Conservation (phyloP, 306 rosid species). For the Prunus fruticosa region DNA sequence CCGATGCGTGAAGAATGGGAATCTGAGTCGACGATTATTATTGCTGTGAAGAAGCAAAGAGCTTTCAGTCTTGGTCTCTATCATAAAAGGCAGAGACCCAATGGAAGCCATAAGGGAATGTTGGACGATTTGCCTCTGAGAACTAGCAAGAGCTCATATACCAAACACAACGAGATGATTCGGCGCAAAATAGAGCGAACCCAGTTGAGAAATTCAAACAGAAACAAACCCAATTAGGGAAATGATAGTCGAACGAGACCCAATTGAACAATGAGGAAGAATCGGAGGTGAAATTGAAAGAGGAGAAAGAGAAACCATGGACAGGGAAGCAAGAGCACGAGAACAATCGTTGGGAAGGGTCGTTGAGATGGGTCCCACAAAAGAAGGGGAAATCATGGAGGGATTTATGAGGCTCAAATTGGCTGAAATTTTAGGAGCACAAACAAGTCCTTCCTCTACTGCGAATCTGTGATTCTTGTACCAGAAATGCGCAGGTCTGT, state of each 20-base stretch:
- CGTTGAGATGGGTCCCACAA: slow-evolving; percentile 15
- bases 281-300: not conserved
- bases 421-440: not conserved
- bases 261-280: not conserved
- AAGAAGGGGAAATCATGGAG: not conserved
- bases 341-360: not conserved
- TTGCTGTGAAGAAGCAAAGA: slow-evolving; percentile 34
- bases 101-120: slow-evolving; percentile 48
- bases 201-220: slow-evolving; percentile 34
- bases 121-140: slow-evolving; percentile 1
- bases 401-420: slow-evolving; percentile 7
- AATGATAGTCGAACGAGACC: not conserved
- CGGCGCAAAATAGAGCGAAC: slow-evolving; percentile 19
- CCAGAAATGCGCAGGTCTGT: not conserved
- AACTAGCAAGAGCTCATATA: not conserved
- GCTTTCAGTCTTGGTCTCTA: slow-evolving; percentile 43
- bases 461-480: not conserved
- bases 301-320: not conserved
- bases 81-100: slow-evolving; percentile 42
- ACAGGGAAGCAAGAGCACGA: not conserved
- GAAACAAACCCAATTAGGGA: slow-evolving; percentile 22
- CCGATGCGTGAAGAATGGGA: slow-evolving; percentile 22
- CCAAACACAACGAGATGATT: not conserved
- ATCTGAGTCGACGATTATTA: slow-evolving; percentile 20
- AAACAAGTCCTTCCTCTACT: not conserved